These are phyloP conservation scores for Penicillium brevicompactum DNA, from an alignment of 2,329 filamentous ascomycete species.

Conservation along the genomic window DNA sequence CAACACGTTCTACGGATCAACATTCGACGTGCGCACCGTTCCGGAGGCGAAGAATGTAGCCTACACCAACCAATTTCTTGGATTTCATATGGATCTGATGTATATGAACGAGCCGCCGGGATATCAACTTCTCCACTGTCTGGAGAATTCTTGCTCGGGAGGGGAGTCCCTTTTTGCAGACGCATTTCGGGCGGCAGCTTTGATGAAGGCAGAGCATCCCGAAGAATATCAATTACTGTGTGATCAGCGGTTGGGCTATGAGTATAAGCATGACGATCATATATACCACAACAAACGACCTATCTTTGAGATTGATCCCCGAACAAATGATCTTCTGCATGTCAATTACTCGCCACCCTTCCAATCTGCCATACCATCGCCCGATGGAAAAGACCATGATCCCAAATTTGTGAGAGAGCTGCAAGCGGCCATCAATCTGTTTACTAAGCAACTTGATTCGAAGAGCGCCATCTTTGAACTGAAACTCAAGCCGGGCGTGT, in stretches of 20 bases:
- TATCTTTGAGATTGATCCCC: slow-evolving; percentile 50
- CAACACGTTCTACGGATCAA: slow-evolving; percentile 87
- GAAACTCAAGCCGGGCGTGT: slow-evolving; percentile 78
- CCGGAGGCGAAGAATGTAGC: slow-evolving; percentile 87
- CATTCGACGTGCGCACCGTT: slow-evolving; percentile 85
- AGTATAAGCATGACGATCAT: slow-evolving; percentile 67
- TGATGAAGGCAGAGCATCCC: slow-evolving; percentile 16
- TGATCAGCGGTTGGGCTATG: slow-evolving; percentile 57
- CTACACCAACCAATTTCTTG: slow-evolving; percentile 79
- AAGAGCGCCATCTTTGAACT: slow-evolving; percentile 64
- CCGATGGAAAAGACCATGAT: slow-evolving; percentile 7
- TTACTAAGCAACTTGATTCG: slow-evolving; percentile 62
- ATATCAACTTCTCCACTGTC: slow-evolving; percentile 85
- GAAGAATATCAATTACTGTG: slow-evolving; percentile 41
- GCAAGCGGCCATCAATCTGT: slow-evolving; percentile 55
- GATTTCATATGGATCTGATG: slow-evolving; percentile 90
- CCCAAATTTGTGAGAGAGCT: neutral
- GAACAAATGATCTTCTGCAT: slow-evolving; percentile 35
- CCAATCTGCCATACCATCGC: slow-evolving; percentile 58
- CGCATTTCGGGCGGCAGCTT: slow-evolving; percentile 61
- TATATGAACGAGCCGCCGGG: slow-evolving; percentile 80
- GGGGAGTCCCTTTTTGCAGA: slow-evolving; percentile 89
- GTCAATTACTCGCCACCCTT: slow-evolving; percentile 80
- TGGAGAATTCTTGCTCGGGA: slow-evolving; percentile 76
- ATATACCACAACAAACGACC: slow-evolving; percentile 63